Percentiles rank a stretch among this genome's conserved stretches.
These are phyloP conservation scores for Fusarium marasasianum DNA, from an alignment of 2,329 filamentous ascomycete genomes.

Conservation along the genomic window DNA sequence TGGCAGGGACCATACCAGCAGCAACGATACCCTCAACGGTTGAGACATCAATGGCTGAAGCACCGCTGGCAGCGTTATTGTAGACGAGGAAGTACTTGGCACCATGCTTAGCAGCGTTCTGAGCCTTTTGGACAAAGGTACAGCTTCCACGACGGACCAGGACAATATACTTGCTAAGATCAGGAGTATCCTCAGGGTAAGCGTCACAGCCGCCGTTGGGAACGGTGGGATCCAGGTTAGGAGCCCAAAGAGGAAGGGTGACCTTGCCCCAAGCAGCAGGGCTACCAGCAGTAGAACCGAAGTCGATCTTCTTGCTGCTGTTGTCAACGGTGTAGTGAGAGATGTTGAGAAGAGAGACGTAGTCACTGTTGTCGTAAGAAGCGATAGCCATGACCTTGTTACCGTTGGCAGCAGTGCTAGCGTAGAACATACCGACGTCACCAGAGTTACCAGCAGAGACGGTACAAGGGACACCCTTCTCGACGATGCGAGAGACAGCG, in stretches of 20 bases:
- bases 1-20: conserved; percentile 12
- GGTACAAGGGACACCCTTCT: conserved; percentile 62
- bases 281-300: conserved; percentile 53
- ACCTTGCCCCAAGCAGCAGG: conserved; percentile 56
- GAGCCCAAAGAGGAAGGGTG: conserved; percentile 59
- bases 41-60: conserved; percentile 8
- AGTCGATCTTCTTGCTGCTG: conserved; percentile 44
- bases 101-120: conserved; percentile 62
- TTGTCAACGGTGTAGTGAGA: conserved; percentile 54
- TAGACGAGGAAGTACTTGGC: conserved; percentile 70
- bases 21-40: conserved; percentile 6
- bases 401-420: conserved; percentile 60
- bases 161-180: conserved; percentile 66
- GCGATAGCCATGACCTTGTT: conserved; percentile 59
- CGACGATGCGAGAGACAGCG: conserved; percentile 61
- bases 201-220: conserved; percentile 61
- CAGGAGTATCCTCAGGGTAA: conserved; percentile 62
- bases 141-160: conserved; percentile 69
- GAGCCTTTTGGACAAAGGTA: conserved; percentile 63
- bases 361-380: conserved; percentile 59
- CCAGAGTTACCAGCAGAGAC: conserved; percentile 63
- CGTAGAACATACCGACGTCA: conserved; percentile 57
- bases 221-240: conserved; percentile 58
- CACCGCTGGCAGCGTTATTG: conserved; percentile 55
- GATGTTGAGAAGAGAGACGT: conserved; percentile 54